Evolutionary conservation across 108 stramenopile genomes (phyloP), one percentile per base, ranked within the genome.

Genomic region (Nannochloropsis oceanica): DNA sequence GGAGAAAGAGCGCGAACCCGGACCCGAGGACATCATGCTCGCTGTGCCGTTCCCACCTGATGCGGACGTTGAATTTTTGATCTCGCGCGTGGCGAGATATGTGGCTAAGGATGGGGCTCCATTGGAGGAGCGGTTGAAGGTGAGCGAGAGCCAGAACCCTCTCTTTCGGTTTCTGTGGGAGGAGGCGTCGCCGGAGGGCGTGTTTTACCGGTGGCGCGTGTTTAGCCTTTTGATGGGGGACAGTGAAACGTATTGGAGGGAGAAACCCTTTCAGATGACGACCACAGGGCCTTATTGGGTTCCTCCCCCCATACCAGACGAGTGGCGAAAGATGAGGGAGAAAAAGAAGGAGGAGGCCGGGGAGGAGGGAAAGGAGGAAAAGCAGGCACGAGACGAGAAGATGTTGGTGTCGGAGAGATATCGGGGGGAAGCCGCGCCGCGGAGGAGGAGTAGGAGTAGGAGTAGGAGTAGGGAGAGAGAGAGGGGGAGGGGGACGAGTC

Each of bases 241-340:
- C 85, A 24, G 84, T 13, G 90, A 91, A 84, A 26, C 81, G 34
- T 81, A 85, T 13, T 91, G 91, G 91, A 25, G 89, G 25, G 43
- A 14, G 27, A 27, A 46, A n/a, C 88, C 90, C n/a, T 91, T 90
- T 86, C 90, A 89, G 84, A 90, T 91, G 88, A 80, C 81, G 26
- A 27, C 27, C 27, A 80, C 43, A 59, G 91, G 91, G 12, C 87
- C 89, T n/a, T 91, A 89, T 86, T 91, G 88, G 88, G 80, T 87
- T 9, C 91, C 90, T 12, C 90, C 90, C 25, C 82, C 89, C 14
- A 80, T 81, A 59, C 87, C 89, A 26, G 43, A 44, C 44, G 14
- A 44, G 84, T 34, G 82, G 80, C 73, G 13, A 8, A 89, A 89
- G 85, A 86, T 80, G 43, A 85, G 85, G 50, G 86, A 90, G 50